Evolutionary conservation across 768 basidiomycete genomes (phyloP), one percentile per base, ranked within the genome.

Genomic region (Leucosporidium scottii): DNA sequence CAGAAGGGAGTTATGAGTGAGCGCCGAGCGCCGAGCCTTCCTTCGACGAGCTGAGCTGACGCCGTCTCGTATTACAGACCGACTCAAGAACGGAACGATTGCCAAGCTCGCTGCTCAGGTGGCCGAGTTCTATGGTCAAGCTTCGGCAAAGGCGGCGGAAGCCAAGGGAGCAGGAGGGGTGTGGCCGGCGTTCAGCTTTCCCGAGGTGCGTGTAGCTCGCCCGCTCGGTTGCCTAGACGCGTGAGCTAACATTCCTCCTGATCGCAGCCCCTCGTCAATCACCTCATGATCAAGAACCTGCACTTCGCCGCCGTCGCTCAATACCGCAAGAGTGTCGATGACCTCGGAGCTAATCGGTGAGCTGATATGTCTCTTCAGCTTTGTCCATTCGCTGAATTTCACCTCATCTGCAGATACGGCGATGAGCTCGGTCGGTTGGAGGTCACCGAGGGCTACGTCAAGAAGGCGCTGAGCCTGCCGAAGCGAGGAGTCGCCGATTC

Each of bases 271-370:
- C 66, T 91, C 90, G 72, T 87, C 1, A 77, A 86, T 2, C 91
- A 94, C 77, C 80, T 96, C 1, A 86, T 89, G 73, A 84, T 88
- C 25, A 99, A 99, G 77, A 79, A 81, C 49, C 79, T 83, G 57
- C 94, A 99, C 78, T 99, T 99, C 75, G 82, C 83, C 55, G 91
- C 92, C 4, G 94, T 91, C 7, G 85, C 94, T 7, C 89, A 91
- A 74, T 91, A 87, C 75, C 83, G 94, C 55, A 88, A 92, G 78
- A 88, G 89, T 76, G 82, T 90, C 62, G 93, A 94, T 55, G 93
- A 97, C 74, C 83, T 89, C 27, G 91, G 79, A 49, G 79, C 79
- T 56, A 77, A 77, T 18, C 87, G 77, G 83, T 83, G 39, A 49
- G 34, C 34, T 34, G n/a, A n/a, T n/a, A n/a, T n/a, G n/a, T n/a